Base-by-base conservation (phyloP, 2,329 filamentous ascomycete species). In the Parastagonospora nodorum region DNA sequence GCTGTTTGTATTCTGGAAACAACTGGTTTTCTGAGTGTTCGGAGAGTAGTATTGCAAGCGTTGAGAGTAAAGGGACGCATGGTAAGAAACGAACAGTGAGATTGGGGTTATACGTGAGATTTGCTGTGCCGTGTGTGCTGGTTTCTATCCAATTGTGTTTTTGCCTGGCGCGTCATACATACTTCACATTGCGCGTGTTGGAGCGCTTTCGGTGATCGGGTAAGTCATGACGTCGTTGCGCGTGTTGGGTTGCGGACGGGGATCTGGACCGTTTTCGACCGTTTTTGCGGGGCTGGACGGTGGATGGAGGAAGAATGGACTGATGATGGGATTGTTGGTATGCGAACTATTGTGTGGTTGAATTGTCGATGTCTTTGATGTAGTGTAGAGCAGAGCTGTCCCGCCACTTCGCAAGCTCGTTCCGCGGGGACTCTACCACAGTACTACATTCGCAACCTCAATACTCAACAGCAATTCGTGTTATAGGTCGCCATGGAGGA, bases 151-250 rank as follows among this genome's bases (percentile, higher is more conserved):
- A 57, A 53, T 48, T 50, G 46, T 32, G 28, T 47, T 14, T 19
- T 45, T 50, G 19, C 42, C 27, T 28, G 15, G 36, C 43, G 49
- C 57, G 54, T 60, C 57, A 60, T 58, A 29, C 45, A 49, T 14
- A 43, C 24, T 15, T 36, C 43, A 40, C 44, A 29, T 46, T 45
- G 15, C 48, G 8, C 5, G 31, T 36, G 24, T 16, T 42, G 19
- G 19, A 24, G 29, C 29, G 7, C 11, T 11, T 55, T 58, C 51
- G 55, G 45, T 51, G 42, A 29, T 42, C 35, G 36, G 45, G 19
- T 51, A 54, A 66, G 63, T 66, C 61, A 66, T 67, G 64, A 67
- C 64, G 64, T 51, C 49, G 65, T 66, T 42, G 40, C 47, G 42
- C 39, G n/a, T 5, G 19, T 24, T 24, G 19, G 5, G 19, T 24